Percentiles rank a stretch among this genome's conserved stretches.
Conservation (phyloP, 2,329 filamentous ascomycete species). For the Microdochium bolleyi region DNA sequence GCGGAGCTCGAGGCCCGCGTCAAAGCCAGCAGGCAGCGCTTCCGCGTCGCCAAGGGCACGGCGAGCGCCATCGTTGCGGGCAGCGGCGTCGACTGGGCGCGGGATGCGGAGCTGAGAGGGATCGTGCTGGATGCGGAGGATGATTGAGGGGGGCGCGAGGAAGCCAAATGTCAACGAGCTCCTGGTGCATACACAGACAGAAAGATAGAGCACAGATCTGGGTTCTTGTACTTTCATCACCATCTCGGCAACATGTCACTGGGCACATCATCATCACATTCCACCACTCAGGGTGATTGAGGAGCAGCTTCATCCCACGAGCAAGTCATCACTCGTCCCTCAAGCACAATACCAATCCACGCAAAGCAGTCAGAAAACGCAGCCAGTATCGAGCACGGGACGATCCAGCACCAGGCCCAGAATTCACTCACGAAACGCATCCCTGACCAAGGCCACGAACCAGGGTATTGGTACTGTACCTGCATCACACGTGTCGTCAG, state of each 20-base stretch:
- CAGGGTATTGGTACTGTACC: background rate
- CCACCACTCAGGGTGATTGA: no score
- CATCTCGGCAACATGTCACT: no score
- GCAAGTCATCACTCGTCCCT: no score
- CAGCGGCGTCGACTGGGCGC: conserved; percentile 76
- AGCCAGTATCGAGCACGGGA: no score
- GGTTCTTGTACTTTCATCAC: no score
- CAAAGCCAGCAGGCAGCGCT: conserved; percentile 55
- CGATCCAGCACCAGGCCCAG: no score
- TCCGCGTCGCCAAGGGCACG: conserved; percentile 70
- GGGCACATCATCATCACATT: no score
- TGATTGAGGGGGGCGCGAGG: conserved; percentile 17
- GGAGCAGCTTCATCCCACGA: no score
- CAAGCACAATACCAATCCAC: no score
- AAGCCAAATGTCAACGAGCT: background rate
- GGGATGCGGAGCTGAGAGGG: conserved; percentile 57
- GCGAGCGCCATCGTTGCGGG: conserved; percentile 72
- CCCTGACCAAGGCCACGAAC: background rate
- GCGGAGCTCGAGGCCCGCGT: conserved; percentile 49
- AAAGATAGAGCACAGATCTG: no score
- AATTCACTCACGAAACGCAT: background rate
- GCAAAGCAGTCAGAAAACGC: no score
- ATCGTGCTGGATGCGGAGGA: conserved; percentile 64
- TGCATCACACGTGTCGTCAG: background rate
- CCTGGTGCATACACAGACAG: no score